Evolutionary conservation across 2,329 filamentous ascomycete species (phyloP), one percentile per base, ranked within the genome.

Genomic region (Talaromyces rugulosus): DNA sequence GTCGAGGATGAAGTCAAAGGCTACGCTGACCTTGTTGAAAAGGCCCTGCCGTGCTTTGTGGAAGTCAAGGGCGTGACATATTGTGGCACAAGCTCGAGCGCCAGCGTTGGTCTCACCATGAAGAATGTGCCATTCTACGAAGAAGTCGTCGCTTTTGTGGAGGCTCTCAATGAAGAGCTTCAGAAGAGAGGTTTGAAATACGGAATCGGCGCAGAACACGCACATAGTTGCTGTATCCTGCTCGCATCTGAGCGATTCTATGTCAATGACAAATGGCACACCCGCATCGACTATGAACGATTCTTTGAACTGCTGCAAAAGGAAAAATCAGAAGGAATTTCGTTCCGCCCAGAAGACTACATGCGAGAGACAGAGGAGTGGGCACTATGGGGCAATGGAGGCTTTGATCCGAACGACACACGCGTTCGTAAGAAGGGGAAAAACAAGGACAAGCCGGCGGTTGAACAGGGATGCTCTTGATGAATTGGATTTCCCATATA

Each of bases 21-120:
- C 4, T 98, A 99, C 71, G 94, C 94, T 0, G 87, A 91, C 70
- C 86, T 98, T 1, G 90, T 98, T 18, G 90, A 93, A 72, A 87
- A 88, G 66, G 93, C 90, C 0, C 82, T 96, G 27, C 94, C 94
- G 0, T 94, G 91, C 74, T 96, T 98, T 72, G 87, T 98, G 56
- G 94, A 98, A 80, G 85, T 98, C 75, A 98, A 98, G 80, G 94
- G 94, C 60, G 94, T 98, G 42, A 98, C 94, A 0, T 98, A 95
- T 79, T 98, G 95, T 76, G 95, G 95, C 47, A 98, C 94, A 0
- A 89, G 89, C 7, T 92, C 92, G 0, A 90, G 90, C 8, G 88
- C 90, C 4, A 89, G 88, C 59, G 93, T 92, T 0, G 94, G 94
- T 0, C 81, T 98, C 54, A 95, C 88, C n/a, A 98, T 98, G 94